Evolutionary conservation across 164 flowering plant species (phyloP), one percentile per base, ranked within the genome.

Genomic region (Pachysandra terminalis): DNA sequence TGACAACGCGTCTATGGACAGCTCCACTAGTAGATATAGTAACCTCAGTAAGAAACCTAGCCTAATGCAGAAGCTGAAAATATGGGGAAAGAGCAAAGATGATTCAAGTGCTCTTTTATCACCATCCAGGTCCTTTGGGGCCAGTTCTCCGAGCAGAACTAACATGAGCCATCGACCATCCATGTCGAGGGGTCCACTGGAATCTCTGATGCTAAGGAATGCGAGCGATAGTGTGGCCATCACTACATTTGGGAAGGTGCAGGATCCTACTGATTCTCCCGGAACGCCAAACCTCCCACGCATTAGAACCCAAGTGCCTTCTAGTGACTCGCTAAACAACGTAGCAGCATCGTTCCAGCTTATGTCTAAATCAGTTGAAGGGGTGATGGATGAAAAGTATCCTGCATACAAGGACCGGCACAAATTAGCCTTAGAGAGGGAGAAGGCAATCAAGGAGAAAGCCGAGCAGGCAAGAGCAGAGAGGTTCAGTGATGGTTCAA

Each of bases 381-480:
- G 96, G 41, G 91, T 80, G 70, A 14, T 88, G 53, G 93, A 86
- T 71, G 97, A 90, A 32, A 95, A 88, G 79, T 90, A 95, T 76
- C 99, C 99, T 56, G 97, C 90, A 17, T 95, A 85, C 63, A 95
- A 86, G 77, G 97, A 92, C 64, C 73, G 97, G 19, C 98, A 95
- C 77, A 95, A 90, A 73, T 77, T 95, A 79, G 96, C 97, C 2
- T 68, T 92, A 27, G 98, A 90, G 66, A 81, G 97, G 75, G 98
- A 92, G 84, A 89, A 95, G 73, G 79, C 90, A 13, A 77, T 92
- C 68, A 95, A 92, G 81, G 87, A 84, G 69, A 92, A 77, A 73
- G 97, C 97, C 35, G 91, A 87, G 49, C 79, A 81, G 79, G 98
- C 97, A 66, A 86, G 98, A 83, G 87, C 86, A 56, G 86, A 78